Conservation (phyloP, 2,329 filamentous ascomycete genomes). For the Calonectria naviculata region DNA sequence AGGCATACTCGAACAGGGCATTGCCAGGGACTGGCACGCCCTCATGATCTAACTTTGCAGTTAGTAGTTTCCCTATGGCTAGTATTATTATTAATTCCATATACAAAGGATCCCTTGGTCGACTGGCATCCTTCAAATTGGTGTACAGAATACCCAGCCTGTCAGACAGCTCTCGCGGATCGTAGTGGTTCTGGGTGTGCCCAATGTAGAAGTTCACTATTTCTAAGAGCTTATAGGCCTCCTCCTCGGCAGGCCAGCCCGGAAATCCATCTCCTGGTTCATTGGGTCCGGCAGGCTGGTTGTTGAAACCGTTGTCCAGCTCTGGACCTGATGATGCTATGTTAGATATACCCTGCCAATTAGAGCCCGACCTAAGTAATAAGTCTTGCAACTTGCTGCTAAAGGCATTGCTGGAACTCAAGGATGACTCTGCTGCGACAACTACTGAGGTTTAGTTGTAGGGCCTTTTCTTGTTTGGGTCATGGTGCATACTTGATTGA, state of each 20-base stretch:
- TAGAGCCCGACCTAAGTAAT: not conserved
- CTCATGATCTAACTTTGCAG: not conserved
- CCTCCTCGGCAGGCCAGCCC: not conserved
- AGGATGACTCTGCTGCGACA: not conserved
- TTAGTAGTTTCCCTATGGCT: not conserved
- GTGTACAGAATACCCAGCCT: not conserved
- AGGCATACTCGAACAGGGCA: not conserved
- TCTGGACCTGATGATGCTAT: not conserved
- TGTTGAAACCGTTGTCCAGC: not conserved
- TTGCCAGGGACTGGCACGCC: not conserved
- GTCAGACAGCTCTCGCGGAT: not conserved
- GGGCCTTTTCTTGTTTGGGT: not conserved
- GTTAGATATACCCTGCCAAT: not conserved
- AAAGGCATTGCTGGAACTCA: constrained; percentile 2
- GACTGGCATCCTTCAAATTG: not conserved
- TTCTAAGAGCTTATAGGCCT: not conserved
- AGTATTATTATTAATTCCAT: not conserved
- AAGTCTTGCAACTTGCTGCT: not conserved
- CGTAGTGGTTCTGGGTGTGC: not conserved
- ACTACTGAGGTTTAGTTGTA: not conserved
- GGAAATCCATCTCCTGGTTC: not conserved
- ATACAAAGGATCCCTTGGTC: not conserved
- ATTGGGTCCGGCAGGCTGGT: not conserved
- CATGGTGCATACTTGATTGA: not conserved
- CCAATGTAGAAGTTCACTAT: not conserved